Base-by-base conservation (phyloP, 495 filamentous ascomycete genomes). In the Ramalina peruviana region DNA sequence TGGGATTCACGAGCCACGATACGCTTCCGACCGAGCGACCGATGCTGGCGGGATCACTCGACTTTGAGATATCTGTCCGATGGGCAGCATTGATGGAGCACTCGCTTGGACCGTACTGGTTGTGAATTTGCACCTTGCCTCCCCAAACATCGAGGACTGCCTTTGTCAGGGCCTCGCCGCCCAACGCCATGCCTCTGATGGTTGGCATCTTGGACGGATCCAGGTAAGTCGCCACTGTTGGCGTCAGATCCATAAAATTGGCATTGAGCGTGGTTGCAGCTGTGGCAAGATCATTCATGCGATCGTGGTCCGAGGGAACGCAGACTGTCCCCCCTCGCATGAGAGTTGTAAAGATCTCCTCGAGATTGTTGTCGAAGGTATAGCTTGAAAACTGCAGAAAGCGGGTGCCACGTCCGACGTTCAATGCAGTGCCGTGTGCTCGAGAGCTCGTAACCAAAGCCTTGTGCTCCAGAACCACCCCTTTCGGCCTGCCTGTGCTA, bases 361-460 rank as follows among this genome's bases (percentile, higher is more conserved):
- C 57, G 15, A 85, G 64, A 40, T 75, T 77, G 37, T 76, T 72
- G 51, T 88, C 84, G 26, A 83, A 82, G 1, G 76, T 79, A 58
- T 81, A 83, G 46, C 74, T 78, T 2, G 82, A 79, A 49, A 85
- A 76, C 53, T 87, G 82, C 55, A 86, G 66, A 6, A 78, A 68
- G 13, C 83, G 71, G 10, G 74, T 76, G 1, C 62, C 59, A 0
- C 70, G 55, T 40, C 69, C 63, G 43, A 84, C 72, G 7, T 64
- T 56, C 9, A 80, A 56, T 2, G 67, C 66, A 0, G 43, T 21
- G 13, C 49, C 49, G 17, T 56, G 49, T 17, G 49, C 53, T 20
- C 26, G 23, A 12, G 43, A 11, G 47, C 43, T 55, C 6, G 48
- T 50, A 20, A 44, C 48, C 27, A 62, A 11, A 25, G 52, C 33